These are phyloP conservation scores for Gomphus bonarii DNA, from an alignment of 1,284 basidiomycete genomes.

Conservation along the genomic window DNA sequence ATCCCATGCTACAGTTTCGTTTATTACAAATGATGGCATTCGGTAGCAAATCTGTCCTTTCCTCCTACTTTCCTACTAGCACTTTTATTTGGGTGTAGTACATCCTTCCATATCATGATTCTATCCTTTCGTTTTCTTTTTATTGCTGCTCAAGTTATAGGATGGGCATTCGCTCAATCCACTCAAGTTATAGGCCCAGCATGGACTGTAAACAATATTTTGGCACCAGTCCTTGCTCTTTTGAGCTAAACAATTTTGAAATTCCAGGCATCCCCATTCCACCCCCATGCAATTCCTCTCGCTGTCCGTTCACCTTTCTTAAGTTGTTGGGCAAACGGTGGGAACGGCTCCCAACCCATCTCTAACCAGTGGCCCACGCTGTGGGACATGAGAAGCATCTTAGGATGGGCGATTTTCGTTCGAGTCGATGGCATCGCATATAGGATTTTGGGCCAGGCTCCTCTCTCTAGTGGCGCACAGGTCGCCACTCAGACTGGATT, in stretches of 20 bases:
- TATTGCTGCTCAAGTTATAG: not conserved
- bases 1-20: not conserved
- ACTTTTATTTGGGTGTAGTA: not conserved
- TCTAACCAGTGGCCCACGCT: not conserved
- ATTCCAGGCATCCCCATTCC: conserved; percentile 20
- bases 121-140: not conserved
- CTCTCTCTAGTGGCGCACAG: conserved; percentile 10
- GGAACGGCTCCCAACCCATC: not conserved
- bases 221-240: not conserved
- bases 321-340: not conserved
- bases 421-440: conserved; percentile 21
- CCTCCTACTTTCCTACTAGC: not conserved
- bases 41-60: not conserved
- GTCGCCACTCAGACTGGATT: conserved; percentile 11
- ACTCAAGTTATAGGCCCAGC: not conserved
- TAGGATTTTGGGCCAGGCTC: not conserved
- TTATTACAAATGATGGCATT: not conserved
- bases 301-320: conserved; percentile 4
- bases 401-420: conserved; percentile 22
- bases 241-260: not conserved
- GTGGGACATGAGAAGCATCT: conserved; percentile 3
- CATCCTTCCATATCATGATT: not conserved
- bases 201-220: not conserved
- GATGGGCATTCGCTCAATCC: not conserved
- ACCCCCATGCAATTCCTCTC: conserved; percentile 3